A percentile compares a stretch with the other conserved stretches of the same genome.
phyloP scores from a whole-genome alignment of 73 alveolate genomes.

The Paramecium tetraurelia region DNA sequence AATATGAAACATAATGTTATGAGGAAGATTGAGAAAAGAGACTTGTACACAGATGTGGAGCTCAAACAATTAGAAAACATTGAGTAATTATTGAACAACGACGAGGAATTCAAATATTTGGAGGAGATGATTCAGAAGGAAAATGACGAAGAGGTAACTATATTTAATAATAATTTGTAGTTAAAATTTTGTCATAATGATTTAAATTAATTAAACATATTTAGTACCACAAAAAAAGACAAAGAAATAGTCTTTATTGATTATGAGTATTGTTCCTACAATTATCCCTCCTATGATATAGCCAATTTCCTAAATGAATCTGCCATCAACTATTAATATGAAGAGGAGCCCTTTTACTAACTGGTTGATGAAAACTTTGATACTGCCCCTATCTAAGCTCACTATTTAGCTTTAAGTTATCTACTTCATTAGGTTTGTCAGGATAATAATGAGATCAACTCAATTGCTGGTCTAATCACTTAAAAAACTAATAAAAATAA shows the following conservation, averaged over 20 bases:
- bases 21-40: not conserved
- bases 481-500: not conserved
- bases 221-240: not conserved
- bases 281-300: constrained; percentile 37
- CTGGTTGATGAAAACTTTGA: constrained; percentile 11
- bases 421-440: not conserved
- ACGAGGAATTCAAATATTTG: not conserved
- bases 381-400: not conserved
- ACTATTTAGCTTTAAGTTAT: not conserved
- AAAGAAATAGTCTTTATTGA: constrained; percentile 24
- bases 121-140: not conserved
- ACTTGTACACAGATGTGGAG: not conserved
- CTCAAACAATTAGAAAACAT: not conserved
- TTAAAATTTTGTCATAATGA: constrained; percentile 42
- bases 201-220: constrained; percentile 30
- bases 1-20: not conserved
- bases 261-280: constrained; percentile 38
- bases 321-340: constrained; percentile 1
- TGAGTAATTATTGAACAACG: not conserved
- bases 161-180: not conserved
- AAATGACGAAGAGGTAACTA: not conserved
- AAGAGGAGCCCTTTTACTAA: not conserved
- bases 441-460: not conserved
- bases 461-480: not conserved
- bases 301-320: constrained; percentile 30